Base-by-base conservation (phyloP, 352 stramenopile genomes). In the Phytophthora palmivora region DNA sequence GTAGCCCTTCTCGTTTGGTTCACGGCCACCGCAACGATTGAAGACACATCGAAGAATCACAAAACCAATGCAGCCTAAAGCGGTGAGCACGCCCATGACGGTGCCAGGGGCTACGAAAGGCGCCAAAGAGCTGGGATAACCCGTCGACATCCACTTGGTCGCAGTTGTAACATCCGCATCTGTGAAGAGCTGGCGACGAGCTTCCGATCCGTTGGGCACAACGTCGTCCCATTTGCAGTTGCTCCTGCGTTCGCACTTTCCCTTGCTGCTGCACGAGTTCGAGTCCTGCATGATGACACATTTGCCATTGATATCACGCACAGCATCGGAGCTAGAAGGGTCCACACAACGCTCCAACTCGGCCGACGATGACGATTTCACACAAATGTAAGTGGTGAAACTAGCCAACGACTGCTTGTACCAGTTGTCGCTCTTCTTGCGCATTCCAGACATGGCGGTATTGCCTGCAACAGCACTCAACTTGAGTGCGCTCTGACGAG, bases 221-320 rank as follows among this genome's bases (percentile, higher is more conserved):
- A 80, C 64, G 42, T 91, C 82, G 47, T 91, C 75, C 86, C 86
- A 94, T 57, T 92, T 89, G 79, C 86, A 94, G 58, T 92, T 94
- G 69, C 74, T 84, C 41, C 79, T 69, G 33, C 82, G 82, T 50
- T 94, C 86, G 37, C 86, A 94, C 38, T 84, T 52, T 0, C 80
- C 84, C 38, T 87, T 72, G 33, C 37, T 76, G 46, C 60, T 74
- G 74, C 84, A 94, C n/a, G 72, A 82, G 36, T 82, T 61, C 0
- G 57, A 28, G 16, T 79, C 84, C 4, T 56, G 72, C 48, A 92
- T 71, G 16, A 73, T 54, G 28, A 92, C 72, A 45, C 86, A 94
- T 11, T 77, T 66, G 38, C 77, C 78, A 32, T 67, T 69, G 33
- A 76, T 70, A 53, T 90, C 81, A 12, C 65, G 72, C 19, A 84